Conservation (phyloP, 352 stramenopile species). For the Phytophthora macrochlamydospora region DNA sequence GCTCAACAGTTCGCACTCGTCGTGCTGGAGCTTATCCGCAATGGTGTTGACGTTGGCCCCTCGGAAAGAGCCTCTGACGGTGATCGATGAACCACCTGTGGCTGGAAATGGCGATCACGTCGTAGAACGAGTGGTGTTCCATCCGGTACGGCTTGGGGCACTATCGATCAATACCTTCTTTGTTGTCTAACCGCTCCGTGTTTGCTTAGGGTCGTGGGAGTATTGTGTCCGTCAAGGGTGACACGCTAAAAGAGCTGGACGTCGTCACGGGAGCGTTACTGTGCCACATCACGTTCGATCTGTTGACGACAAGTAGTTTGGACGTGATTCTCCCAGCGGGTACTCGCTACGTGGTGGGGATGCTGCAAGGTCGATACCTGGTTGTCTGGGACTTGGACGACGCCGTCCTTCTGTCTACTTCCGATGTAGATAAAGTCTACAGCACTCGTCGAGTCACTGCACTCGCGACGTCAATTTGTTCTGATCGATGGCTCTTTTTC, state of each 20-base stretch:
- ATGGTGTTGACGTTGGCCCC: constrained; percentile 30
- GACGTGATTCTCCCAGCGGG: constrained; percentile 60
- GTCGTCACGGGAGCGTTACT: constrained; percentile 52
- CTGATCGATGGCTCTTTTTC: constrained; percentile 73
- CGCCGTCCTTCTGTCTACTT: constrained; percentile 59
- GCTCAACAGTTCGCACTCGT: constrained; percentile 14
- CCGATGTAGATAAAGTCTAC: constrained; percentile 66
- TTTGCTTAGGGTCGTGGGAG: constrained; percentile 21
- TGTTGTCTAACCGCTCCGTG: too few relatives aligned
- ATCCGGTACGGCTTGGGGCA: constrained; percentile 15
- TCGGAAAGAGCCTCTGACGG: constrained; percentile 28
- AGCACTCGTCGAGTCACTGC: constrained; percentile 52
- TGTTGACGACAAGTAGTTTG: constrained; percentile 42
- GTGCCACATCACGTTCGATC: constrained; percentile 70
- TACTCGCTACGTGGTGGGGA: constrained; percentile 50
- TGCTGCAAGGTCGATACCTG: constrained; percentile 58
- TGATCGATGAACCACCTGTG: constrained; percentile 28
- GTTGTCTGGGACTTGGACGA: constrained; percentile 76
- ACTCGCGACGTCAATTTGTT: constrained; percentile 59
- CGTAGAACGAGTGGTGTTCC: constrained; percentile 34
- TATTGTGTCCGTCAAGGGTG: constrained; percentile 58
- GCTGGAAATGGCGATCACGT: constrained; percentile 13
- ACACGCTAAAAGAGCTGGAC: constrained; percentile 71
- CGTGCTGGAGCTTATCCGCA: neutral
- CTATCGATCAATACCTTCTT: too few relatives aligned